phyloP scores from a whole-genome alignment of 2,329 filamentous ascomycete genomes.

The Aspergillus aculeatus region DNA sequence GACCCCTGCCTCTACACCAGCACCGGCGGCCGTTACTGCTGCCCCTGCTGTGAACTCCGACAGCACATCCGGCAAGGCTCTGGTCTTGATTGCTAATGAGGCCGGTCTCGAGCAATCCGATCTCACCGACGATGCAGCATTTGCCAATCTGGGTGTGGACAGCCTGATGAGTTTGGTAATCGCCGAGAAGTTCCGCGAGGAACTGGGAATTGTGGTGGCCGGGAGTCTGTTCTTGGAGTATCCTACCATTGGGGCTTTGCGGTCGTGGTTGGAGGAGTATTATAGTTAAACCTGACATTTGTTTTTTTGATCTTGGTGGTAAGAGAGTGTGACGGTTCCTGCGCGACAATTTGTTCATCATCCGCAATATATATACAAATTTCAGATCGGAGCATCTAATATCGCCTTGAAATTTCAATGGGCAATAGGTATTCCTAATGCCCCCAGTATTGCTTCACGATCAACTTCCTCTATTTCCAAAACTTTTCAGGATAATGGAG shows the following conservation, averaged over 20 bases:
- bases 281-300: neutral
- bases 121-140: conserved; percentile 25
- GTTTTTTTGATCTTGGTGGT: neutral
- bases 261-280: conserved; percentile 12
- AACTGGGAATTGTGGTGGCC: conserved; percentile 30
- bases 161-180: conserved; percentile 37
- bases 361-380: no score
- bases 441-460: no score
- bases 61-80: conserved; percentile 14
- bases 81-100: conserved; percentile 31
- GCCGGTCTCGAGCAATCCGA: conserved; percentile 24
- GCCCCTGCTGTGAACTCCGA: neutral
- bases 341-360: no score
- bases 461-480: no score
- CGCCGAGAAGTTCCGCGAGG: conserved; percentile 29
- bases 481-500: no score
- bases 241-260: conserved; percentile 17
- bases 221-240: conserved; percentile 22
- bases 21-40: neutral
- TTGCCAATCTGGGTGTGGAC: conserved; percentile 35
- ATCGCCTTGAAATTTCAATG: no score
- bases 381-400: no score
- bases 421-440: no score
- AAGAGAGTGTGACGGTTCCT: no score
- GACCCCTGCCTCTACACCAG: neutral